phyloP scores from a whole-genome alignment of 2,329 filamentous ascomycete genomes.

The Xylaria polymorpha region DNA sequence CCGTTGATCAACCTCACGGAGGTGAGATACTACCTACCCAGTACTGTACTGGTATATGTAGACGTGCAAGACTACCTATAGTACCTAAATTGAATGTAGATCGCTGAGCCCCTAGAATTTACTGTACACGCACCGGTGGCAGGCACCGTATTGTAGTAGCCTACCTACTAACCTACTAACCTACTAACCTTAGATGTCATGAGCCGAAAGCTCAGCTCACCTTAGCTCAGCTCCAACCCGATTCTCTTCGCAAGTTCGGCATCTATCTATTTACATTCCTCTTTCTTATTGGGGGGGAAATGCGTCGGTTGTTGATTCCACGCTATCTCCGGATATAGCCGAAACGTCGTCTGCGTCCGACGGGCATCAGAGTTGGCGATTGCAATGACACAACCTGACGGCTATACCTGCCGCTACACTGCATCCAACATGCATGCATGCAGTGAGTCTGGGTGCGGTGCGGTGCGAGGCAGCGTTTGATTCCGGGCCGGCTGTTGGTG shows the following conservation, averaged over 20 bases:
- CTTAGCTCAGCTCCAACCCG: slow-evolving; percentile 4
- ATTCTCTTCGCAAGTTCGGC: background rate
- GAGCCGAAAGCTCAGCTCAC: background rate
- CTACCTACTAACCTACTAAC: too few relatives aligned
- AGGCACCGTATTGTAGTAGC: background rate
- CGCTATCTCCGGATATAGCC: slow-evolving; percentile 32
- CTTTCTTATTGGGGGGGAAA: slow-evolving; percentile 6
- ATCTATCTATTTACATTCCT: background rate
- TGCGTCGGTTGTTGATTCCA: slow-evolving; percentile 1
- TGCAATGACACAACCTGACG: slow-evolving; percentile 8
- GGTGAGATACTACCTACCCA: background rate
- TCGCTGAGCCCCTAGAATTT: slow-evolving; percentile 8
- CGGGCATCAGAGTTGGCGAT: slow-evolving; percentile 15
- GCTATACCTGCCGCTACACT: slow-evolving; percentile 18
- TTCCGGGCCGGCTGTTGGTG: slow-evolving; percentile 9
- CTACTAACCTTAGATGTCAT: too few relatives aligned
- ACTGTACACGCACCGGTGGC: background rate
- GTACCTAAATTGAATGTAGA: background rate
- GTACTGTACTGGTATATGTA: too few relatives aligned
- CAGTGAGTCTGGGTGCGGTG: background rate
- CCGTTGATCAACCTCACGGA: slow-evolving; percentile 18
- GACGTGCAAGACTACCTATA: background rate
- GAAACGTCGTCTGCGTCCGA: slow-evolving; percentile 12
- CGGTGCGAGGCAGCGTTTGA: background rate
- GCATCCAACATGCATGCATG: slow-evolving; percentile 9